phyloP scores from a whole-genome alignment of 2,329 filamentous ascomycete species.

The Lachnellula cervina region DNA sequence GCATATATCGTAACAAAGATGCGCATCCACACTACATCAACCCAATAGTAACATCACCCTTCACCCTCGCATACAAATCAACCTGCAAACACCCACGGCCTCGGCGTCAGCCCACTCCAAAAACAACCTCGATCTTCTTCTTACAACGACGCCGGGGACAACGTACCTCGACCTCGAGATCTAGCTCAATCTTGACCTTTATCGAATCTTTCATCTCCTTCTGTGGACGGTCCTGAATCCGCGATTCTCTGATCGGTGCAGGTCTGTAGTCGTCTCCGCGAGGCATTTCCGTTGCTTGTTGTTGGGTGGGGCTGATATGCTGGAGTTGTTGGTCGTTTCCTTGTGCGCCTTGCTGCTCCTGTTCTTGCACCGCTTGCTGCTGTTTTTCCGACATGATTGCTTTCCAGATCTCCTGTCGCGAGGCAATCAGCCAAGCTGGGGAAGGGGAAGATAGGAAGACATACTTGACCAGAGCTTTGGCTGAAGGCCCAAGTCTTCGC shows the following conservation, averaged over 20 bases:
- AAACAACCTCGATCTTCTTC: not conserved
- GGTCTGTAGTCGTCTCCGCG: constrained; percentile 6
- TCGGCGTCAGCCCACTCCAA: constrained; percentile 2
- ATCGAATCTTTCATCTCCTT: constrained; percentile 13
- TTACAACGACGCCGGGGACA: not conserved
- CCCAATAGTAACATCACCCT: constrained; percentile 32
- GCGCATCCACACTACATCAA: constrained; percentile 25
- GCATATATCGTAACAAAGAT: too few species aligned
- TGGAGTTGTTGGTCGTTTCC: not conserved
- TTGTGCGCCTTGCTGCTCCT: not conserved
- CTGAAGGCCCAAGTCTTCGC: too few species aligned
- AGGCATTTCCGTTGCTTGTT: not conserved
- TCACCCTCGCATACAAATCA: constrained; percentile 22
- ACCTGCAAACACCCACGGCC: constrained; percentile 7
- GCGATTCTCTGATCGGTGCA: constrained; percentile 24
- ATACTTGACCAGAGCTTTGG: not conserved
- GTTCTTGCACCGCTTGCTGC: not conserved
- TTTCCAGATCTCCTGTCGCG: not conserved
- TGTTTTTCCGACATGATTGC: not conserved
- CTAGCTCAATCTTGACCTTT: constrained; percentile 30
- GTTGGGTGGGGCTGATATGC: not conserved
- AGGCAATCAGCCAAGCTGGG: not conserved
- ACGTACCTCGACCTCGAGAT: constrained; percentile 30
- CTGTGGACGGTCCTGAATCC: constrained; percentile 32
- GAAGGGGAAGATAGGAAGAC: not conserved